phyloP scores from a whole-genome alignment of 148 eudicot genomes.

The Rhododendron simsii region DNA sequence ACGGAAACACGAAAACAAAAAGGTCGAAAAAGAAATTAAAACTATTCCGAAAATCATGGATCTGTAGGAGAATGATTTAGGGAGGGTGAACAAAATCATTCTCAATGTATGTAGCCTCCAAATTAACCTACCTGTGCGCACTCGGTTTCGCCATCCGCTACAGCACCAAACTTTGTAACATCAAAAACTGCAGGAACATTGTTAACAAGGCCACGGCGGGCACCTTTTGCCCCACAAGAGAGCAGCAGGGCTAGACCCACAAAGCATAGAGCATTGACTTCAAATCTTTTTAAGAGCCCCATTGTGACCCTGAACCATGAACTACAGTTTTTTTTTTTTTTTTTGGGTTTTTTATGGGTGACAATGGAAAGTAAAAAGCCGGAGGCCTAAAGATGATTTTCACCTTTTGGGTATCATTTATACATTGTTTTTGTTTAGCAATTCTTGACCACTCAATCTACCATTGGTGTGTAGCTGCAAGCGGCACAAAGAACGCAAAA shows the following conservation, averaged over 20 bases:
- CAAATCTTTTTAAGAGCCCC: neutral
- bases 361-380: neutral
- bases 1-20: neutral
- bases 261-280: neutral
- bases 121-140: neutral
- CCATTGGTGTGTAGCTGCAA: neutral
- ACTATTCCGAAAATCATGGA: neutral
- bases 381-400: neutral
- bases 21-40: too few species aligned
- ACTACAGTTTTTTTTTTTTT: conserved; percentile 2
- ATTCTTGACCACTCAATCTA: neutral
- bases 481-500: neutral
- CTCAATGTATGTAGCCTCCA: neutral
- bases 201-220: conserved; percentile 6
- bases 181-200: conserved; percentile 18
- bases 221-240: conserved; percentile 7
- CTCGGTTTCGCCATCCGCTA: conserved; percentile 4
- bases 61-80: too few species aligned
- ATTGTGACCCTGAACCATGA: neutral
- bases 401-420: neutral
- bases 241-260: conserved; percentile 12
- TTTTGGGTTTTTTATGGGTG: neutral
- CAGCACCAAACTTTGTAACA: conserved; percentile 7
- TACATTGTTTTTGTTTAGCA: neutral
- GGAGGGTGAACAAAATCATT: too few species aligned